These are phyloP conservation scores for Medakamo hakoo DNA, from an alignment of 139 green algal species.

Conservation along the genomic window DNA sequence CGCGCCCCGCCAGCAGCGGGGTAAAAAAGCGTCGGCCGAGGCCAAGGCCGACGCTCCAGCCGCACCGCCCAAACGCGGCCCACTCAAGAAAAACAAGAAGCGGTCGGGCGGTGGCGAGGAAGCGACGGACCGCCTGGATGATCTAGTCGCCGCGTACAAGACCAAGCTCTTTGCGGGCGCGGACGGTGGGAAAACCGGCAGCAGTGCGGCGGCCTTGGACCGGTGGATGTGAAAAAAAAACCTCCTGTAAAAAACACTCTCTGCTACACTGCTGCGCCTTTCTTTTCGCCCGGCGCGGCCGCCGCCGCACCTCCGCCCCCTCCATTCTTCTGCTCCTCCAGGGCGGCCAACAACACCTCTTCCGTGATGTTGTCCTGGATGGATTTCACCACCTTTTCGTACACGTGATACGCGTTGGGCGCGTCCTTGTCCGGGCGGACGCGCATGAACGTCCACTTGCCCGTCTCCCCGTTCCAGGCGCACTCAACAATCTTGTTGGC, in stretches of 20 bases:
- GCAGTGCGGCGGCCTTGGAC: background rate
- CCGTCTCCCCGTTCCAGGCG: slow-evolving; percentile 32
- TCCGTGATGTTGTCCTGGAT: slow-evolving; percentile 35
- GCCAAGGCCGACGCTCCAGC: background rate
- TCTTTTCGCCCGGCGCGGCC: background rate
- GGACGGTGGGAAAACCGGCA: background rate
- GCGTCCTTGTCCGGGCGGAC: slow-evolving; percentile 66
- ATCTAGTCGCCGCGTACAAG: background rate
- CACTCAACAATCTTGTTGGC: slow-evolving; percentile 72
- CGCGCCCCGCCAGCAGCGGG: no score
- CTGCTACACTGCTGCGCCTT: background rate
- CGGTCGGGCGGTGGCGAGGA: background rate
- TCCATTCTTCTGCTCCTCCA: no score
- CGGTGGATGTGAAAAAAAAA: background rate
- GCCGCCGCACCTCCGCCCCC: no score
- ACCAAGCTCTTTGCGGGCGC: background rate
- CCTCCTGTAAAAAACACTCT: background rate
- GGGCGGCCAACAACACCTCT: slow-evolving; percentile 16
- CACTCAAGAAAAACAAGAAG: background rate
- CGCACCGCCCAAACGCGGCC: background rate
- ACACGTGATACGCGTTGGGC: slow-evolving; percentile 62
- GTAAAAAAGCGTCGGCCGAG: background rate
- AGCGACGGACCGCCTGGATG: background rate
- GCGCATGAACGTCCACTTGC: slow-evolving; percentile 63
- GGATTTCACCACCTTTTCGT: slow-evolving; percentile 34